Evolutionary conservation across 495 filamentous ascomycete genomes (phyloP), one percentile per base, ranked within the genome.

Genomic region (Endocarpon pusillum): DNA sequence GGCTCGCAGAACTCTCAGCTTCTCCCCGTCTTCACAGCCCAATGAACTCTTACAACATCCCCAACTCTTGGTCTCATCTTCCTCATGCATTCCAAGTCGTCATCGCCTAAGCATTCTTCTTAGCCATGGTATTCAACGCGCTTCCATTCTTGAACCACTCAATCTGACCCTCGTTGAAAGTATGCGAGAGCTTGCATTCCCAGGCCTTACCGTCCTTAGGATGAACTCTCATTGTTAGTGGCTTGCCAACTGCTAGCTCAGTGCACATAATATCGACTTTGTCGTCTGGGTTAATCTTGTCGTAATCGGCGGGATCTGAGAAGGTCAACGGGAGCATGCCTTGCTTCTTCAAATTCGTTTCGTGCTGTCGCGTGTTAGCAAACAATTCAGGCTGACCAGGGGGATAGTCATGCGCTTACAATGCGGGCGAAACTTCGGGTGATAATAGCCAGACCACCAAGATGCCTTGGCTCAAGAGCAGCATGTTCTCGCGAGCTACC

Each of bases 261-360:
- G 91, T 94, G 73, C 75, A 83, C 53, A 84, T 54, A 17, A 97
- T 64, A 53, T 92, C 81, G 44, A 94, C 73, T 61, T 76, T 86
- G 70, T 94, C 91, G 19, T 85, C 75, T 42, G 84, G 81, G 51
- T 79, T 68, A 62, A 97, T 92, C 67, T 80, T 89, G 57, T 97
- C 89, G 59, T 97, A 97, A 60, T 97, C 89, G 53, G 75, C 91
- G 18, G 91, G 89, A 51, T 94, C 75, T 34, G 71, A 54, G 64
- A 97, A 97, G 44, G 85, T 94, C 33, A 97, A 69, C 49, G 89
- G 89, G 63, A 97, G 81, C 84, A 97, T 89, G 65, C 89, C 89
- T 72, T 97, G 89, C 77, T 97, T 97, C 82, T 97, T 97, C 66
- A 97, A 62, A 72, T 97, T 97, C 66, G 89, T 97, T 69, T 97